Percentiles rank a stretch among this genome's conserved stretches.
These are phyloP conservation scores for Arabidopsis arenosa DNA, from an alignment of 345 rosid genomes.

Conservation along the genomic window DNA sequence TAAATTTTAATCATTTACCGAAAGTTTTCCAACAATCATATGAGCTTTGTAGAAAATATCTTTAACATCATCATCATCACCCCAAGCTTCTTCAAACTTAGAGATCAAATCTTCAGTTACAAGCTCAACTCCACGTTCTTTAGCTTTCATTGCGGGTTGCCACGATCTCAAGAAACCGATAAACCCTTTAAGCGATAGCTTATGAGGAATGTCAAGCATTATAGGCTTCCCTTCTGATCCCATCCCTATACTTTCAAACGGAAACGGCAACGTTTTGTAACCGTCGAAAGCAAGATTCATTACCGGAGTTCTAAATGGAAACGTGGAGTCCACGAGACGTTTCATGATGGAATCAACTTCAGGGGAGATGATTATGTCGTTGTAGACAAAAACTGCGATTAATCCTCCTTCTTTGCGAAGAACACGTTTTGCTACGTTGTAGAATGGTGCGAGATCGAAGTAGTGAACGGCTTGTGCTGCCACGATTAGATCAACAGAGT, in stretches of 20 bases:
- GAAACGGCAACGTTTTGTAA: conserved; percentile 42
- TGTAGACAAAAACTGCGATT: conserved; percentile 45
- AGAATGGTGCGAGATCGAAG: conserved; percentile 39
- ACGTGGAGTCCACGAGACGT: conserved; percentile 42
- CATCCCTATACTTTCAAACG: conserved; percentile 44
- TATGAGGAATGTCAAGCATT: conserved; percentile 40
- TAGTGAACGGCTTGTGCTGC: conserved; percentile 47
- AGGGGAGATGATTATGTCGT: conserved; percentile 38
- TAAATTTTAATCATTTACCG: conserved; percentile 26
- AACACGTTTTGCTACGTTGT: conserved; percentile 46
- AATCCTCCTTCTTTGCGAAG: conserved; percentile 41
- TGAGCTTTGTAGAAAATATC: conserved; percentile 43
- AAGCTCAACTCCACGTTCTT: conserved; percentile 45
- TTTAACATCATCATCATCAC: conserved; percentile 47
- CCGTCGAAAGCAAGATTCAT: conserved; percentile 46
- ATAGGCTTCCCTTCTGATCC: conserved; percentile 45
- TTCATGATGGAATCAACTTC: conserved; percentile 45
- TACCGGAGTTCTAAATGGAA: conserved; percentile 35
- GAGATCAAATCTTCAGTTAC: conserved; percentile 37
- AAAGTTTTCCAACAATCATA: conserved; percentile 45
- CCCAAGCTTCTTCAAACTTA: conserved; percentile 47
- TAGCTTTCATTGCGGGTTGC: conserved; percentile 47
- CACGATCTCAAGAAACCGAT: conserved; percentile 44
- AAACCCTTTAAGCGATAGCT: conserved; percentile 48
- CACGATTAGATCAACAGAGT: conserved; percentile 54